Percentiles rank a stretch among this genome's conserved stretches.
Evolutionary conservation across 129 eudicot species (phyloP).

Genomic region (Logfia minima): DNA sequence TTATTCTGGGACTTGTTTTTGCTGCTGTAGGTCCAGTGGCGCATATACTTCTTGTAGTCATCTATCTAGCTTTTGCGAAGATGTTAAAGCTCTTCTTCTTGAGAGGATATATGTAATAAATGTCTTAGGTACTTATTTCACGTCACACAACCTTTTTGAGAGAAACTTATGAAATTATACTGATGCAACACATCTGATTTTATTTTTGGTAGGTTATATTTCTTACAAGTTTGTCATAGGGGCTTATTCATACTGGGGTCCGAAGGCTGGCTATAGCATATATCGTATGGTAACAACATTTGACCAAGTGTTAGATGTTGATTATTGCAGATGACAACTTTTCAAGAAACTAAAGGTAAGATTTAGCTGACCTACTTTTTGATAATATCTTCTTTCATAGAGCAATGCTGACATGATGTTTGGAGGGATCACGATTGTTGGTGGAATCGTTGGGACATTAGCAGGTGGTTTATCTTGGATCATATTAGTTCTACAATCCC

Average conservation of each 20-base stretch:
- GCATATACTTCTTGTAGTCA: conserved; percentile 30
- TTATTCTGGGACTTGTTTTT: not conserved
- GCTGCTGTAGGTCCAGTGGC: conserved; percentile 39
- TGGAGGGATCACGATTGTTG: conserved; percentile 75
- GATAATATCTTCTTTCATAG: conserved; percentile 35
- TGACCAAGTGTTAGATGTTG: not conserved
- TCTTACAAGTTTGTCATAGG: conserved; percentile 92
- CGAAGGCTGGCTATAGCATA: conserved; percentile 88
- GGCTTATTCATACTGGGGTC: conserved; percentile 98
- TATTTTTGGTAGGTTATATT: conserved; percentile 63
- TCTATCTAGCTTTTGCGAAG: conserved; percentile 44
- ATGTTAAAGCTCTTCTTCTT: conserved; percentile 56
- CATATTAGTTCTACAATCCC: conserved; percentile 63
- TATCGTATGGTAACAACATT: conserved; percentile 64
- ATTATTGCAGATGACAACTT: not conserved
- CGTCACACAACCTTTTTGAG: conserved; percentile 2
- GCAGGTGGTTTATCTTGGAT: conserved; percentile 78
- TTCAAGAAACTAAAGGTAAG: conserved; percentile 19
- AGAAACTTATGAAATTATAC: conserved; percentile 2
- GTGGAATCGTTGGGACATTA: conserved; percentile 79
- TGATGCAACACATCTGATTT: conserved; percentile 10
- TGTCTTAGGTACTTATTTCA: conserved; percentile 63
- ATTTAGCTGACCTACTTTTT: not conserved
- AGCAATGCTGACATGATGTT: conserved; percentile 72
- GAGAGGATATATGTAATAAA: conserved; percentile 75